Conservation (phyloP, 116 monocot species). For the Cymodocea nodosa region DNA sequence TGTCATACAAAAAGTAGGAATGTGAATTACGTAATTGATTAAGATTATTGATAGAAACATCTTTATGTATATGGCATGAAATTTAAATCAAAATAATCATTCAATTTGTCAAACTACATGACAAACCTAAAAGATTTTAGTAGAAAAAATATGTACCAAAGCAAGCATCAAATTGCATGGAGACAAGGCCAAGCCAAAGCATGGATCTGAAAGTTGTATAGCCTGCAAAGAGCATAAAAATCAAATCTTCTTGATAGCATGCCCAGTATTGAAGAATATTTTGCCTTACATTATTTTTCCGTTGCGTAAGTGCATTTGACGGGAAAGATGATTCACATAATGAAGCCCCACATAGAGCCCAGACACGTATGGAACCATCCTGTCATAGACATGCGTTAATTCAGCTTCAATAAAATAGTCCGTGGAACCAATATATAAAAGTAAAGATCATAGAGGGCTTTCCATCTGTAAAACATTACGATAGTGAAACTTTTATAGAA, state of each 20-base stretch:
- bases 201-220: conserved; percentile 44
- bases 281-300: conserved; percentile 31
- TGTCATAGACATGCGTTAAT: conserved; percentile 12
- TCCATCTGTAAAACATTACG: too few species aligned
- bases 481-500: too few species aligned
- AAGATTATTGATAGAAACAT: too few species aligned
- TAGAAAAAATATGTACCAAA: conserved; percentile 25
- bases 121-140: background rate
- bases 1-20: too few species aligned
- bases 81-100: too few species aligned
- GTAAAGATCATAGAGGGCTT: too few species aligned
- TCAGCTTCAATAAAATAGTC: background rate
- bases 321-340: conserved; percentile 28
- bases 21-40: too few species aligned
- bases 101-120: too few species aligned
- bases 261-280: background rate
- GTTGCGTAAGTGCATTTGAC: conserved; percentile 21
- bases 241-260: background rate
- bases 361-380: conserved; percentile 61
- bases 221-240: conserved; percentile 29
- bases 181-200: conserved; percentile 67
- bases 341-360: conserved; percentile 30
- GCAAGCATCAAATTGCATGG: conserved; percentile 63
- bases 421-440: too few species aligned
- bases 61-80: too few species aligned